Base-by-base conservation (phyloP, 2,329 filamentous ascomycete genomes). In the Pleoardoris graminearum region DNA sequence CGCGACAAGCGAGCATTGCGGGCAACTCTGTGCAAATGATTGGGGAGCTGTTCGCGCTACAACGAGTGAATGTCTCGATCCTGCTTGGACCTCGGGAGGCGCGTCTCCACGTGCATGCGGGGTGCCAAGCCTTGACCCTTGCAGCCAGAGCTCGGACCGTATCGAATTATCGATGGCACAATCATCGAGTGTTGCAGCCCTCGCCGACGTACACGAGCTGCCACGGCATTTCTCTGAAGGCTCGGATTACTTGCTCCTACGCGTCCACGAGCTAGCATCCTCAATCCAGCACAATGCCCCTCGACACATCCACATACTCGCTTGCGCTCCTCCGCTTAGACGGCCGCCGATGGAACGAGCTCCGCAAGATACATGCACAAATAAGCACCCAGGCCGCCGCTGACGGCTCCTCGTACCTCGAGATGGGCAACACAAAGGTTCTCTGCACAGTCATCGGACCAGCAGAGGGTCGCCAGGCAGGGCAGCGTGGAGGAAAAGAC, bases 371-470 rank as follows among this genome's bases (percentile, higher is more conserved):
- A 45, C 86, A 91, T 69, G 93, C 89, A 42, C 90, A 95, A 75
- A 91, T 99, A 69, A 89, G 88, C 57, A 97, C 91, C 1, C 94
- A 97, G 75, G 88, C 92, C 55, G 88, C 92, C 44, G 91, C 92
- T 50, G 94, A 97, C 65, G 94, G 94, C 30, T 96, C 90, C 38
- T 90, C 88, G 56, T 96, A 96, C 75, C 85, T 97, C 53, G 91
- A 96, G 72, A 96, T 96, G 87, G 94, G 94, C 65, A 96, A 97
- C 76, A 99, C 94, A 19, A 94, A 96, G 71, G 88, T 99, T 63
- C 90, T 97, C 76, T 97, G 93, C 76, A 91, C 92, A 21, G 87
- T 99, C 42, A 85, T 87, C 1, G 94, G 94, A 0, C 94, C 94
- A 0, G 85, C 84, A 32, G 94, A 99, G 75, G 81, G 82, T 44